Evolutionary conservation across 2,329 filamentous ascomycete species (phyloP).

Genomic region (Epichloe coenophiala): DNA sequence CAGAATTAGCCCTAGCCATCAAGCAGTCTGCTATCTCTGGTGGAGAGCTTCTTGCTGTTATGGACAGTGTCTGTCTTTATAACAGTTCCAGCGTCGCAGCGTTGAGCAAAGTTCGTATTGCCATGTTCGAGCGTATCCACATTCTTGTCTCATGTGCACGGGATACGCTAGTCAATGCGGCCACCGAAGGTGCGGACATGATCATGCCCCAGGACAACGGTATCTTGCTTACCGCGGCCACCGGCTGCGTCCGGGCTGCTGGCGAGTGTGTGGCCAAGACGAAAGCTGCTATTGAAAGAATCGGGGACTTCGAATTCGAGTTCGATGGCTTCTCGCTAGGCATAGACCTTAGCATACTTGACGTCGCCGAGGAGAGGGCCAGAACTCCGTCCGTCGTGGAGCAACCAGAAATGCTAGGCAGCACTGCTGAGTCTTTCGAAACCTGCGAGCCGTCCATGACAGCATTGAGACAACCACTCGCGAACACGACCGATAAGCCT

Average conservation of each 20-base stretch:
- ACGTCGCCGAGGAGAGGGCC: constrained; percentile 23
- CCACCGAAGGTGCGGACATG: constrained; percentile 60
- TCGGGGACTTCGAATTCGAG: constrained; percentile 85
- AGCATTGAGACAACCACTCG: constrained; percentile 20
- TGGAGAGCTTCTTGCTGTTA: constrained; percentile 61
- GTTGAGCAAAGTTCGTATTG: constrained; percentile 54
- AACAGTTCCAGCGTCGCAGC: constrained; percentile 54
- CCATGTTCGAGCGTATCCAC: constrained; percentile 68
- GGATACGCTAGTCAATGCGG: constrained; percentile 58
- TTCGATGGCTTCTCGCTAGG: constrained; percentile 43
- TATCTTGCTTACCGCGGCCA: constrained; percentile 63
- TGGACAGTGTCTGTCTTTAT: constrained; percentile 71
- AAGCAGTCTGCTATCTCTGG: constrained; percentile 75
- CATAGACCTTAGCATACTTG: constrained; percentile 40
- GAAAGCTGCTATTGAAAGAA: constrained; percentile 70
- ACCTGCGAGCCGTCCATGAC: constrained; percentile 23
- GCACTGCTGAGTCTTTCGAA: constrained; percentile 25
- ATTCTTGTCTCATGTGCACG: constrained; percentile 70
- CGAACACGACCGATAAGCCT: constrained; percentile 47
- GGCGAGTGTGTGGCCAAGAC: constrained; percentile 86
- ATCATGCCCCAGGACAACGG: constrained; percentile 71
- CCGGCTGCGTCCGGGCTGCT: constrained; percentile 75
- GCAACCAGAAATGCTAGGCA: constrained; percentile 25
- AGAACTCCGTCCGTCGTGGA: constrained; percentile 20
- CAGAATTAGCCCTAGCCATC: constrained; percentile 70